phyloP scores from a whole-genome alignment of 768 basidiomycete species.

The Mycena metata region DNA sequence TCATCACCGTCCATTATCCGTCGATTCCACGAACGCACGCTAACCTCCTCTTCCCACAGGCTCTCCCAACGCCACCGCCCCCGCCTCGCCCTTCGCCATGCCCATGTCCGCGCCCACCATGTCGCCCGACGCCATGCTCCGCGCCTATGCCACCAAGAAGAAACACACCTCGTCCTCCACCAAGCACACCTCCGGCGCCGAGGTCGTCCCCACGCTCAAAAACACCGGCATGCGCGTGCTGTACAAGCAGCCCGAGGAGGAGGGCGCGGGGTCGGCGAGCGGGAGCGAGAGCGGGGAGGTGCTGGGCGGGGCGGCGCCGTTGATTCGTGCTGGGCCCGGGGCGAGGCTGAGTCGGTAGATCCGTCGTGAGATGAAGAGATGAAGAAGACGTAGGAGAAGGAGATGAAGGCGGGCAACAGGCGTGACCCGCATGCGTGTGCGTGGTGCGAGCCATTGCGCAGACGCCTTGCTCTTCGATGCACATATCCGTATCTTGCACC shows the following conservation, averaged over 20 bases:
- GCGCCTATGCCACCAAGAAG: constrained; percentile 72
- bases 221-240: constrained; percentile 33
- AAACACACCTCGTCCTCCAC: constrained; percentile 31
- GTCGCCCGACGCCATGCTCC: constrained; percentile 82
- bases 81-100: too few species aligned
- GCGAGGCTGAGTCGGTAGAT: constrained; percentile 6
- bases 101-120: too few species aligned
- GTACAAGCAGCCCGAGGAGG: constrained; percentile 26
- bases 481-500: neutral
- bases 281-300: neutral
- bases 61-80: too few species aligned
- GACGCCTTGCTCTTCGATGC: too few species aligned
- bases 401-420: constrained; percentile 1
- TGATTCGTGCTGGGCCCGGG: constrained; percentile 8
- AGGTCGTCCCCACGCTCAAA: constrained; percentile 20
- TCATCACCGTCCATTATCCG: too few species aligned
- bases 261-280: neutral
- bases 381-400: too few species aligned
- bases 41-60: too few species aligned
- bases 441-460: too few species aligned
- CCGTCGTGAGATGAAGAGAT: too few species aligned
- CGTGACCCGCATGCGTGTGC: neutral
- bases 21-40: too few species aligned
- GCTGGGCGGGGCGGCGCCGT: too few species aligned
- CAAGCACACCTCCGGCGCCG: constrained; percentile 12